Base-by-base conservation (phyloP, 768 basidiomycete species). In the Floccularia luteovirens region DNA sequence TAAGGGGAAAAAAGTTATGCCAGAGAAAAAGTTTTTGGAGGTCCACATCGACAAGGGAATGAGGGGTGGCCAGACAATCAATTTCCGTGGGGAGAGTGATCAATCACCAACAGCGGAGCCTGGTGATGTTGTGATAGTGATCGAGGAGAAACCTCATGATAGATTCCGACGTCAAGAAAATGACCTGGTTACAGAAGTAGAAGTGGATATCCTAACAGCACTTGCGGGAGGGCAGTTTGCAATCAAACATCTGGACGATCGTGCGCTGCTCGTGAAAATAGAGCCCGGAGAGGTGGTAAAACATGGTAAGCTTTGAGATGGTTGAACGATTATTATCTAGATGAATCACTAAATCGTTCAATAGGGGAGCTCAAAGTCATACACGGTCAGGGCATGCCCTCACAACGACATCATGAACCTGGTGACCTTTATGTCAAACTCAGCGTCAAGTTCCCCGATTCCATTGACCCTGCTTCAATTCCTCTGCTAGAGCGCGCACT, bases 21-120 rank as follows among this genome's bases (percentile, higher is more conserved):
- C 87, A 25, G 96, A 99, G 63, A 90, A 94, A 64, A 98, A 98
- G 67, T 82, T 97, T 45, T 68, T 98, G 54, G 96, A 99, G 63
- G 94, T 99, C 25, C 88, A 92, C 58, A 85, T 97, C 72, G 93
- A 97, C 75, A 92, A 90, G 70, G 92, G 92, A 38, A 96, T 96
- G 92, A 89, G 86, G 66, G 82, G 84, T 41, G 90, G 90, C 8
- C 88, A 94, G 62, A 90, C 87, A 0, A 86, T 94, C 53, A 75
- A 73, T 39, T 96, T 94, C 66, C 58, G 70, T 39, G 92, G 92
- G 33, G 93, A 94, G 66, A 90, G 87, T 50, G 91, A 96, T 56
- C 91, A 96, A 59, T 79, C 88, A 3, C 93, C 94, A 1, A 82
- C 72, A 11, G 80, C 88, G 31, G 75, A 89, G 43, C 82, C 96